These are phyloP conservation scores for Candida succiphila DNA, from an alignment of 805 yeast genomes.

Conservation along the genomic window DNA sequence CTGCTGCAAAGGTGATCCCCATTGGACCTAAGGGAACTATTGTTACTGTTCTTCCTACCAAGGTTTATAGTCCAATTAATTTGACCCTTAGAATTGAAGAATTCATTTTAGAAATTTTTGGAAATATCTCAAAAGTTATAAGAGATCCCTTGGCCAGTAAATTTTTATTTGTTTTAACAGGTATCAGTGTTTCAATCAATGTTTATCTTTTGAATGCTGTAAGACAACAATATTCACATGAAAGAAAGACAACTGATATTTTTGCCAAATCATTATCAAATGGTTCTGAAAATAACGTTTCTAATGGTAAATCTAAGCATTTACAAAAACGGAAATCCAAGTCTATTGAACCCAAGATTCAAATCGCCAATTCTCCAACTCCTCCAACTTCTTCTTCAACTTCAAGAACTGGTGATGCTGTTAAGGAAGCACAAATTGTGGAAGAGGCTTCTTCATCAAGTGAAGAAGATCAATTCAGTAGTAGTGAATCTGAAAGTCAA, in stretches of 20 bases:
- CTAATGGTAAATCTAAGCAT: slow-evolving; percentile 1
- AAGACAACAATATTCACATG: slow-evolving; percentile 41
- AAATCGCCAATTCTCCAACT: neutral
- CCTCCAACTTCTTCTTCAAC: slow-evolving; percentile 1
- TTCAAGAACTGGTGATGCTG: slow-evolving; percentile 12
- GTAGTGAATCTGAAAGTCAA: slow-evolving; percentile 21
- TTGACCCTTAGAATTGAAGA: slow-evolving; percentile 54
- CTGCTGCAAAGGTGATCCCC: slow-evolving; percentile 32
- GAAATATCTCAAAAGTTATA: slow-evolving; percentile 54
- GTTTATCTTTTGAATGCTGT: slow-evolving; percentile 81
- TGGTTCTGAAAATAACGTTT: slow-evolving; percentile 3
- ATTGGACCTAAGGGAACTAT: slow-evolving; percentile 34
- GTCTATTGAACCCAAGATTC: neutral
- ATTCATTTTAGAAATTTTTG: slow-evolving; percentile 37
- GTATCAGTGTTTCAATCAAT: slow-evolving; percentile 70
- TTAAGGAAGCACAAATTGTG: slow-evolving; percentile 25
- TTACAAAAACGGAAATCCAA: slow-evolving; percentile 1
- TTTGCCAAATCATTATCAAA: neutral
- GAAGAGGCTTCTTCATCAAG: slow-evolving; percentile 14
- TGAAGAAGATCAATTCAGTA: slow-evolving; percentile 14
- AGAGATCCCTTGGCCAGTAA: slow-evolving; percentile 77
- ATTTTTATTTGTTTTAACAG: slow-evolving; percentile 59
- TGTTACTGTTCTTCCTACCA: slow-evolving; percentile 48
- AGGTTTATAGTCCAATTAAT: slow-evolving; percentile 48
- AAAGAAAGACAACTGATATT: too few species aligned